Evolutionary conservation across 805 yeast species (phyloP).

Genomic region (Komagataella phaffii): DNA sequence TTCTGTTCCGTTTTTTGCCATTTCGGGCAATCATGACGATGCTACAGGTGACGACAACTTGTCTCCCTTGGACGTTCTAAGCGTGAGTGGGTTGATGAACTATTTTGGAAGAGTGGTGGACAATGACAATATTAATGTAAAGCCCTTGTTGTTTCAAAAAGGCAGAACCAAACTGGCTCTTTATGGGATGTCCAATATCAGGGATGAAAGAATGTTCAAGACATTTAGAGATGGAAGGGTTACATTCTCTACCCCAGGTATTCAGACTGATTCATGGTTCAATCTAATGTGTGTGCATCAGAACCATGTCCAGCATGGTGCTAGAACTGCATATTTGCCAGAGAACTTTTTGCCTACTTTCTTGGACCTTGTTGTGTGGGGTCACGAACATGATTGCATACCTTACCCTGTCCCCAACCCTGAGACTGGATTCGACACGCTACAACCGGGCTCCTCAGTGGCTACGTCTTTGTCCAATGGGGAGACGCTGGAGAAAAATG

Average conservation of each 20-base stretch:
- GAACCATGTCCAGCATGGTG: slow-evolving; percentile 63
- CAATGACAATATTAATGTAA: slow-evolving; percentile 58
- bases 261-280: slow-evolving; percentile 58
- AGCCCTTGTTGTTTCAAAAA: slow-evolving; percentile 72
- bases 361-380: slow-evolving; percentile 83
- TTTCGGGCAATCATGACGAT: slow-evolving; percentile 95
- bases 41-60: slow-evolving; percentile 78
- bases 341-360: slow-evolving; percentile 74
- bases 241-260: slow-evolving; percentile 59
- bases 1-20: slow-evolving; percentile 81
- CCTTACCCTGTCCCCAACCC: slow-evolving; percentile 53
- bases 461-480: slow-evolving; percentile 85
- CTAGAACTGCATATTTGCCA: slow-evolving; percentile 73
- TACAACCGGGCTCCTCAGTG: slow-evolving; percentile 90
- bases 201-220: slow-evolving; percentile 80
- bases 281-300: slow-evolving; percentile 83
- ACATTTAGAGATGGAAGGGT: slow-evolving; percentile 74
- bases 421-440: slow-evolving; percentile 54
- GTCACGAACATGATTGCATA: slow-evolving; percentile 93
- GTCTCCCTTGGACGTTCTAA: slow-evolving; percentile 75
- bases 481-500: slow-evolving; percentile 65
- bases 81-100: slow-evolving; percentile 73
- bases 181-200: slow-evolving; percentile 77
- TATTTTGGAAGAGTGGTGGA: slow-evolving; percentile 79
- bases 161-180: slow-evolving; percentile 74